A percentile compares a stretch with the other conserved stretches of the same genome.
Evolutionary conservation across 371 early-diverging fungal genomes (phyloP).

Genomic region (Phascolomyces articulosus): DNA sequence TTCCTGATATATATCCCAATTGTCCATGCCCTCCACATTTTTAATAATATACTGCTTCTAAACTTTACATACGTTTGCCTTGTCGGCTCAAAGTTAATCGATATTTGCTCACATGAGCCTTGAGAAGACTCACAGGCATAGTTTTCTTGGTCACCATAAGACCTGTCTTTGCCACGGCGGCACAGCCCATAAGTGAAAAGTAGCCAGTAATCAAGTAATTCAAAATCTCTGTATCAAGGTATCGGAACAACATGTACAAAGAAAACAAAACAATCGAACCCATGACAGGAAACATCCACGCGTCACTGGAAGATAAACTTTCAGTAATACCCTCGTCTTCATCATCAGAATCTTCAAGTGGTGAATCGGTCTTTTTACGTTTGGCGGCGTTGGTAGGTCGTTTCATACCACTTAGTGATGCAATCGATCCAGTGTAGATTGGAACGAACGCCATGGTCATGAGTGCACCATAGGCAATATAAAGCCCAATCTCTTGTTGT

Average conservation of each 20-base stretch:
- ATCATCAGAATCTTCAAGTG: slow-evolving; percentile 51
- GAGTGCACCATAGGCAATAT: slow-evolving; percentile 88
- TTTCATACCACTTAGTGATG: slow-evolving; percentile 75
- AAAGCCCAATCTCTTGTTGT: slow-evolving; percentile 43
- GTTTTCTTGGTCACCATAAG: slow-evolving; percentile 55
- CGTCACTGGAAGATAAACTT: slow-evolving; percentile 85
- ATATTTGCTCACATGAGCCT: slow-evolving; percentile 62
- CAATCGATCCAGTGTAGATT: slow-evolving; percentile 86
- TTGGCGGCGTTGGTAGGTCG: slow-evolving; percentile 53
- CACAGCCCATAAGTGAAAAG: slow-evolving; percentile 83
- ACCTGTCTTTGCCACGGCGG: slow-evolving; percentile 72
- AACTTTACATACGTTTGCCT: slow-evolving; percentile 64
- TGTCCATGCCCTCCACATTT: too few species aligned
- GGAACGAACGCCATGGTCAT: slow-evolving; percentile 87
- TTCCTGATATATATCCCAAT: too few species aligned
- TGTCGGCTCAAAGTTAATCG: slow-evolving; percentile 71
- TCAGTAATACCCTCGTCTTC: slow-evolving; percentile 73
- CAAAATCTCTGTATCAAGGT: slow-evolving; percentile 82
- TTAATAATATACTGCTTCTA: not conserved
- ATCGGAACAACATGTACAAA: slow-evolving; percentile 87
- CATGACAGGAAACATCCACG: slow-evolving; percentile 91
- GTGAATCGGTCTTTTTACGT: slow-evolving; percentile 29
- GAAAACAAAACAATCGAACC: slow-evolving; percentile 86
- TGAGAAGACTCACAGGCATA: slow-evolving; percentile 51
- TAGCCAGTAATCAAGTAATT: slow-evolving; percentile 88